Conservation (phyloP, 1,284 basidiomycete species). For the Ceratobasidium sp. region DNA sequence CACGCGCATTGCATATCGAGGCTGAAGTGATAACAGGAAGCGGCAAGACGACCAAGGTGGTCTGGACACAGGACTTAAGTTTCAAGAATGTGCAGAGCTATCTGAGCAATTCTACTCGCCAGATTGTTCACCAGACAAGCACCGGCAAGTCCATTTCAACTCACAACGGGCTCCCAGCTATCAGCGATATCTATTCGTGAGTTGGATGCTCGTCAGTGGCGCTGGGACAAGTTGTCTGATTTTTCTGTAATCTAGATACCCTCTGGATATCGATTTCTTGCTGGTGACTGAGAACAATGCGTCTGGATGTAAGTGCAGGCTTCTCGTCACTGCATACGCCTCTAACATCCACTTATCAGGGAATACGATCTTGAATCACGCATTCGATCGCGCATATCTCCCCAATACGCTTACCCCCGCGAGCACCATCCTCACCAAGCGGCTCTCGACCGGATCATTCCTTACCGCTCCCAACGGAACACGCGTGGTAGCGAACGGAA, state of each 20-base stretch:
- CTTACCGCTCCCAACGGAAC: constrained; percentile 41
- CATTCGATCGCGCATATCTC: constrained; percentile 67
- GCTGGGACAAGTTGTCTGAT: background rate
- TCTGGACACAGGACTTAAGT: constrained; percentile 64
- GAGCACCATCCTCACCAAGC: constrained; percentile 67
- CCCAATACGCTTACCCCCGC: constrained; percentile 69
- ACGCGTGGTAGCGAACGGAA: constrained; percentile 54
- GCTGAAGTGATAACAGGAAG: constrained; percentile 68
- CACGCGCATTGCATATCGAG: constrained; percentile 65
- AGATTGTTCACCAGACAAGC: constrained; percentile 70
- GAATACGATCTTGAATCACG: constrained; percentile 68
- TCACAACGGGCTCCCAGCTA: constrained; percentile 65
- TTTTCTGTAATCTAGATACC: constrained; percentile 49
- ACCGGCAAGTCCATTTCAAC: constrained; percentile 65
- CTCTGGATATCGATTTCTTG: constrained; percentile 69
- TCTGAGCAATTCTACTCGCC: constrained; percentile 60
- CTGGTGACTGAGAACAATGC: constrained; percentile 58
- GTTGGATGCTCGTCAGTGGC: background rate
- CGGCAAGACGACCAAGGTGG: constrained; percentile 63
- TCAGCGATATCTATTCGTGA: constrained; percentile 71
- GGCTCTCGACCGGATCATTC: constrained; percentile 50
- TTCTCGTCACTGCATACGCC: background rate
- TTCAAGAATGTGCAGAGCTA: constrained; percentile 68
- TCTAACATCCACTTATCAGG: constrained; percentile 17
- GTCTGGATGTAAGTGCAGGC: constrained; percentile 61